phyloP scores from a whole-genome alignment of 1,284 basidiomycete genomes.

The Tylopilus sp. region DNA sequence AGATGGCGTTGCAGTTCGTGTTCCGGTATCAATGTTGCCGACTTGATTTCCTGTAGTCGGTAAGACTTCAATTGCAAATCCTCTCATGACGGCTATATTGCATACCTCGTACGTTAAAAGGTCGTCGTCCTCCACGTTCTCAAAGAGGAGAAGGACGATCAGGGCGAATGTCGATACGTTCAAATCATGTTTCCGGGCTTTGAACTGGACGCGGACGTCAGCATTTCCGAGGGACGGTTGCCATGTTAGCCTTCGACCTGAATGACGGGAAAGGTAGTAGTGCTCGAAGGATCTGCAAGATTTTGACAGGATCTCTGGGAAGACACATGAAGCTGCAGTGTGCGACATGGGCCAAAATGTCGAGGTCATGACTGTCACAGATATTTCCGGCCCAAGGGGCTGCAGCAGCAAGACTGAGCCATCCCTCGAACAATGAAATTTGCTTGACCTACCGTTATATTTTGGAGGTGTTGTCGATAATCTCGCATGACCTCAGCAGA shows the following conservation, averaged over 20 bases:
- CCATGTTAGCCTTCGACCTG: conserved; percentile 89
- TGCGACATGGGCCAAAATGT: conserved; percentile 88
- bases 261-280: conserved; percentile 88
- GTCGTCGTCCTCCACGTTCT: conserved; percentile 63
- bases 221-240: conserved; percentile 90
- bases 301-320: conserved; percentile 62
- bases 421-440: background rate
- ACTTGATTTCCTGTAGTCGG: conserved; percentile 56
- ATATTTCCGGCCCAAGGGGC: conserved; percentile 72
- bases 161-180: conserved; percentile 91
- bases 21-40: conserved; percentile 72
- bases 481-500: conserved; percentile 79
- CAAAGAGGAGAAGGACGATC: conserved; percentile 86
- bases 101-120: conserved; percentile 67
- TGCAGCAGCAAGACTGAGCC: conserved; percentile 31
- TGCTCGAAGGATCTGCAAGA: conserved; percentile 77
- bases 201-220: conserved; percentile 85
- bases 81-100: conserved; percentile 13
- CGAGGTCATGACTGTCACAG: conserved; percentile 86
- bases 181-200: conserved; percentile 76
- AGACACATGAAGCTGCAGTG: conserved; percentile 55
- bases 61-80: background rate
- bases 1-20: conserved; percentile 84
- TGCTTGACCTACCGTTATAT: conserved; percentile 44
- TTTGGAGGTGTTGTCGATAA: conserved; percentile 61